These are phyloP conservation scores for Eucalyptus grandis DNA, from an alignment of 345 rosid species.

Conservation along the genomic window DNA sequence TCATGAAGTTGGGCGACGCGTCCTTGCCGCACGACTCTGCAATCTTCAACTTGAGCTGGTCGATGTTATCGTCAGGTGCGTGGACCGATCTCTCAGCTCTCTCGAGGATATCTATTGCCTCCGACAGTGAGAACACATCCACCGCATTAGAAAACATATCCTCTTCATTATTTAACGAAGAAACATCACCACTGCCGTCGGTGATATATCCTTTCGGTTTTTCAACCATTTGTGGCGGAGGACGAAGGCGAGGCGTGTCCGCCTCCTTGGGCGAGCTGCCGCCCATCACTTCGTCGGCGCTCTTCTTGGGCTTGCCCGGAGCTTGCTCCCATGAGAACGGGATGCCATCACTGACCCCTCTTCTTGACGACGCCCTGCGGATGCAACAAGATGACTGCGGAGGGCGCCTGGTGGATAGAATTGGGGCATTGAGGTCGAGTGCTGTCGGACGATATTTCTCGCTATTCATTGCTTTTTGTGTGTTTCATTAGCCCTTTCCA, in stretches of 20 bases:
- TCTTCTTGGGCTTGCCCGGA: slow-evolving; percentile 65
- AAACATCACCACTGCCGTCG: background rate
- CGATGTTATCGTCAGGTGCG: background rate
- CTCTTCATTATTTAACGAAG: slow-evolving; percentile 9
- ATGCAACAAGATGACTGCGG: background rate
- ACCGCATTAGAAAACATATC: slow-evolving; percentile 25
- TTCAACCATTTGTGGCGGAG: slow-evolving; percentile 29
- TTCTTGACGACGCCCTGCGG: background rate
- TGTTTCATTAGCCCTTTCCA: background rate
- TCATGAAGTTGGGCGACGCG: slow-evolving; percentile 54
- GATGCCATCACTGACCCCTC: slow-evolving; percentile 12
- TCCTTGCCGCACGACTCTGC: slow-evolving; percentile 10
- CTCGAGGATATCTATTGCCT: slow-evolving; percentile 73
- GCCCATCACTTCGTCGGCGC: background rate
- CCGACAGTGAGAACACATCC: slow-evolving; percentile 65
- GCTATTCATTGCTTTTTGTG: background rate
- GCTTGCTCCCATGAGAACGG: slow-evolving; percentile 87
- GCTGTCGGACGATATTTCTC: slow-evolving; percentile 17
- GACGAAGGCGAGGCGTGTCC: slow-evolving; percentile 50
- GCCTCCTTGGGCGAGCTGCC: background rate
- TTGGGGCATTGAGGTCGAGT: slow-evolving; percentile 64
- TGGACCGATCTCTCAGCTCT: slow-evolving; percentile 12
- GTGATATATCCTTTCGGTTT: background rate
- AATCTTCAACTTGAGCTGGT: slow-evolving; percentile 10
- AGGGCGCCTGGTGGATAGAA: slow-evolving; percentile 54